Evolutionary conservation across 768 basidiomycete species (phyloP), one percentile per base, ranked within the genome.

Genomic region (Agaricus bisporus): DNA sequence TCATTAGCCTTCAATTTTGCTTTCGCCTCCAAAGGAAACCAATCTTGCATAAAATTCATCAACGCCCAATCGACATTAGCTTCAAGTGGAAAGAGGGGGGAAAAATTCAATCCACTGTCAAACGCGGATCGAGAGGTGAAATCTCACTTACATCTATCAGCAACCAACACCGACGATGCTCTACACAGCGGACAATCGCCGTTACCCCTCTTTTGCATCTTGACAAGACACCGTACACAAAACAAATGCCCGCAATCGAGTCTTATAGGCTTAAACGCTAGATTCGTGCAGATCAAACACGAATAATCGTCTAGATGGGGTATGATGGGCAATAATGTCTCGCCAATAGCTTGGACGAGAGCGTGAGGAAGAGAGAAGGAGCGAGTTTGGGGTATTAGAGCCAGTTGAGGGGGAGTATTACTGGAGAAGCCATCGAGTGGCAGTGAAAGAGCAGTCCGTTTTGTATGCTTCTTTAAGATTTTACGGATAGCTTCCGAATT

Each of bases 391-490:
- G 20, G 58, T 4, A 50, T 17, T 14, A 56, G 58, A 10, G 45
- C 49, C 32, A 55, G 49, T 55, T 59, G 65, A 2, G 51, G 63
- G 41, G 26, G 56, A 25, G 49, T 20, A 28, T 48, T 22, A 15
- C 18, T 42, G 32, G 44, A 59, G 8, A 39, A 51, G 26, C 39
- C 58, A 51, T 52, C 68, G 49, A 14, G 62, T 52, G 49, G 77
- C 58, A 87, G 74, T 1, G 89, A 86, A 8, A 98, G 72, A 0
- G 88, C 83, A 0, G 93, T 95, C 3, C 91, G 83, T 64, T 95
- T 95, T 26, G 89, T 79, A 63, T 95, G 94, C 64, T 97, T 97
- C 76, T 95, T 95, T 48, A 95, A 78, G 55, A 93, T 93, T 70
- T 97, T 97, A 35, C 92, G 82, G 2, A 86, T 88, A 1, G 93